phyloP scores from a whole-genome alignment of 2,329 filamentous ascomycete species.

The Phialophora tarda region DNA sequence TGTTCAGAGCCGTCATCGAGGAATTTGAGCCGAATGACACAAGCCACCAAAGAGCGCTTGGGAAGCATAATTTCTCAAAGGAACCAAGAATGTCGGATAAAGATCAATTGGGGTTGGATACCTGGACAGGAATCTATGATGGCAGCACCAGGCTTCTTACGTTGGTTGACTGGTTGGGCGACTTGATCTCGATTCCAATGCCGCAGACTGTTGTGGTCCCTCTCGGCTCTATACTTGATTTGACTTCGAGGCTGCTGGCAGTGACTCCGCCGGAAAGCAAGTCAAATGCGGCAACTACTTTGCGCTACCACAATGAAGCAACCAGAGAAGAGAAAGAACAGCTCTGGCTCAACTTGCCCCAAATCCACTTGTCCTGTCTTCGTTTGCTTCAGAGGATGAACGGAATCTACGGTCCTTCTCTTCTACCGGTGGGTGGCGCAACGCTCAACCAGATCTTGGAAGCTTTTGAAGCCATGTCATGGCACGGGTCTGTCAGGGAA shows the following conservation, averaged over 20 bases:
- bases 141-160: conserved; percentile 72
- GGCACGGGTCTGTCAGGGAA: conserved; percentile 61
- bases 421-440: conserved; percentile 65
- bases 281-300: conserved; percentile 48
- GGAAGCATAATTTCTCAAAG: conserved; percentile 46
- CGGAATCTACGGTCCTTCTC: conserved; percentile 62
- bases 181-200: conserved; percentile 68
- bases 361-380: conserved; percentile 74
- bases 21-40: conserved; percentile 74
- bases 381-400: conserved; percentile 64
- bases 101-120: conserved; percentile 60
- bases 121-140: conserved; percentile 75
- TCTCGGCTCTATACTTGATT: conserved; percentile 69
- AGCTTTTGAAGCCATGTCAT: conserved; percentile 65
- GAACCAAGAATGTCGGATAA: conserved; percentile 47
- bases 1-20: conserved; percentile 80
- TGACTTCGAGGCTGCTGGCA: conserved; percentile 72
- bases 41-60: conserved; percentile 43
- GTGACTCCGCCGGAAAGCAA: conserved; percentile 60
- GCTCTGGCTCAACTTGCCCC: conserved; percentile 74
- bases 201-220: conserved; percentile 70
- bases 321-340: conserved; percentile 80
- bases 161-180: conserved; percentile 68
- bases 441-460: conserved; percentile 74
- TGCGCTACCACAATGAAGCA: conserved; percentile 74